phyloP scores from a whole-genome alignment of 2,329 filamentous ascomycete genomes.

The Xylariomycetidae sp. region DNA sequence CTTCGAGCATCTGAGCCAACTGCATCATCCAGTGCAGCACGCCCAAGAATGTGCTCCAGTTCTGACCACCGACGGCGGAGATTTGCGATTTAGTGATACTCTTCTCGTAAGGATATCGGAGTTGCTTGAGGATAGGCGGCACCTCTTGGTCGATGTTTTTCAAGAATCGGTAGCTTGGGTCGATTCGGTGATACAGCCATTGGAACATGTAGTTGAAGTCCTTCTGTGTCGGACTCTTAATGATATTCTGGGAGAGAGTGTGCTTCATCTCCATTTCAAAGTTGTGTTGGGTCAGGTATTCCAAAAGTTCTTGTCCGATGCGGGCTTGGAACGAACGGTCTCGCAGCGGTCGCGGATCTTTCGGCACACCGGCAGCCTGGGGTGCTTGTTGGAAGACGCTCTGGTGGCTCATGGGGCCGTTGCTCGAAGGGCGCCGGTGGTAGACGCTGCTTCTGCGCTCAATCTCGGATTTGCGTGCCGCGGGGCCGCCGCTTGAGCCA shows the following conservation, averaged over 20 bases:
- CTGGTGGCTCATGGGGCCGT: constrained; percentile 67
- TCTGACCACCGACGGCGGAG: constrained; percentile 88
- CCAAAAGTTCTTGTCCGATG: constrained; percentile 83
- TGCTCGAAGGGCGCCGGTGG: constrained; percentile 60
- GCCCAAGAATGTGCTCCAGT: constrained; percentile 92
- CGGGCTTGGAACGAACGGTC: constrained; percentile 73
- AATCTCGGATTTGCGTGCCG: constrained; percentile 44
- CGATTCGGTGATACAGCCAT: constrained; percentile 93
- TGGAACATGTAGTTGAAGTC: constrained; percentile 98
- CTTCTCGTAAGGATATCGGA: constrained; percentile 91
- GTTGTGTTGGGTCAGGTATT: constrained; percentile 88
- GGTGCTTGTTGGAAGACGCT: constrained; percentile 92
- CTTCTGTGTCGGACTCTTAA: constrained; percentile 93
- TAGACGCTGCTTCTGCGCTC: constrained; percentile 79
- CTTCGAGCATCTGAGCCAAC: constrained; percentile 85
- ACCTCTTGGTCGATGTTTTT: constrained; percentile 96
- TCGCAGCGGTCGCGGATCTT: constrained; percentile 79
- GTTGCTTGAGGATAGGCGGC: constrained; percentile 82
- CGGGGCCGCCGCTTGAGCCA: constrained; percentile 45
- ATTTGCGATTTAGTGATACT: constrained; percentile 96
- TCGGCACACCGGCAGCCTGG: constrained; percentile 71
- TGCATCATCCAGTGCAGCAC: constrained; percentile 99
- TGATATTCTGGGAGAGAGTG: constrained; percentile 79
- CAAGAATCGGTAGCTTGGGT: constrained; percentile 86
- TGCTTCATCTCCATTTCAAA: constrained; percentile 99